Conservation (phyloP, 2,329 filamentous ascomycete species). For the Aspergillus sp. region DNA sequence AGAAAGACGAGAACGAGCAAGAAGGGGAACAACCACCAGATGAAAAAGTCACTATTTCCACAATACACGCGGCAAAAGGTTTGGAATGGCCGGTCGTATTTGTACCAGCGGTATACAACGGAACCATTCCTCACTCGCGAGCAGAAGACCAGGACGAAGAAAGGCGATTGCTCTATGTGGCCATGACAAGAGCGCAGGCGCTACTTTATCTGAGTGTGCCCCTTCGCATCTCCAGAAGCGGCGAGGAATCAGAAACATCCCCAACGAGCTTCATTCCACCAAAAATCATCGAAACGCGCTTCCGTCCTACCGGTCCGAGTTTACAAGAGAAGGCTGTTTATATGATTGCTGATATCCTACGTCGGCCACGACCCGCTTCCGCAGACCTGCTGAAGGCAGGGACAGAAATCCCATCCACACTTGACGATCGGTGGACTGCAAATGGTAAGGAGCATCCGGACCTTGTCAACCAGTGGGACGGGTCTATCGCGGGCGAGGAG, state of each 20-base stretch:
- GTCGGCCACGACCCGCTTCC: conserved; percentile 53
- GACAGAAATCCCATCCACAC: conserved; percentile 41
- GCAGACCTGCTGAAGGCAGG: conserved; percentile 47
- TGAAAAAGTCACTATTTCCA: conserved; percentile 76
- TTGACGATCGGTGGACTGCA: conserved; percentile 61
- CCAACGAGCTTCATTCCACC: conserved; percentile 67
- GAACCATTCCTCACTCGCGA: conserved; percentile 81
- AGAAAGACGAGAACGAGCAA: conserved; percentile 45
- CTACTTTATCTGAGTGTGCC: conserved; percentile 82
- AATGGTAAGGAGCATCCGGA: conserved; percentile 49
- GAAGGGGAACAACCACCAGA: conserved; percentile 48
- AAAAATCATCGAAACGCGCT: conserved; percentile 44
- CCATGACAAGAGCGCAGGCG: conserved; percentile 88
- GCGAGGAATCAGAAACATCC: conserved; percentile 50
- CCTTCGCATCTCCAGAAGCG: conserved; percentile 55
- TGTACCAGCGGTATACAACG: conserved; percentile 80
- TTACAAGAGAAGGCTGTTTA: conserved; percentile 58
- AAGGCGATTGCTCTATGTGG: conserved; percentile 81
- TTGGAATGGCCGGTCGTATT: conserved; percentile 96
- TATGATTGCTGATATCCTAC: conserved; percentile 64
- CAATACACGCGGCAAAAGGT: conserved; percentile 92
- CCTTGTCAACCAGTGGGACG: conserved; percentile 33
- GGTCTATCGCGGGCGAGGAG: conserved; percentile 10
- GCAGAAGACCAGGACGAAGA: conserved; percentile 85
- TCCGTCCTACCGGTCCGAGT: conserved; percentile 61